Evolutionary conservation across 2,329 filamentous ascomycete species (phyloP).

Genomic region (Tolypocladium cylindrosporum): DNA sequence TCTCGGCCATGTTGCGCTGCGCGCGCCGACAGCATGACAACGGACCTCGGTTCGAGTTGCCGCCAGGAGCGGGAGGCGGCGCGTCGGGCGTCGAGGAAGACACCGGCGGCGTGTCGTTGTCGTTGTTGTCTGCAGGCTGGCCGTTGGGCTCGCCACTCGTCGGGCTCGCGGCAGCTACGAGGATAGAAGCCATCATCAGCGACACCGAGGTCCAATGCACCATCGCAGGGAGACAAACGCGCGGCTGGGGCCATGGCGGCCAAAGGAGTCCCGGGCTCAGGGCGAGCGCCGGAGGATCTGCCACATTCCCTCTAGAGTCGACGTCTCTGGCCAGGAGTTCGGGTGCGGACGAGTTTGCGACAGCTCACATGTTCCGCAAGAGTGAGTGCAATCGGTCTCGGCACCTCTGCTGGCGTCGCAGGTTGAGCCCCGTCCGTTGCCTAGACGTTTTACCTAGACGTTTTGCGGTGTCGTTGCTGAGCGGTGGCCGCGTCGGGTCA

Average conservation of each 20-base stretch:
- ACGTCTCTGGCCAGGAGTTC: background rate
- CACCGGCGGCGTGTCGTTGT: background rate
- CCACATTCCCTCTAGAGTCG: conserved; percentile 6
- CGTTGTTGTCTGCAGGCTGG: background rate
- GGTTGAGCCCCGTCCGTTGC: background rate
- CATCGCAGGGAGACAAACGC: conserved; percentile 12
- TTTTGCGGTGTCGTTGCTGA: background rate
- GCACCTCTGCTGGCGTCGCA: background rate
- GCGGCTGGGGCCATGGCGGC: conserved; percentile 16
- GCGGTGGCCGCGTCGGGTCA: background rate
- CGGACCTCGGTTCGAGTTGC: background rate
- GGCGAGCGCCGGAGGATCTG: background rate
- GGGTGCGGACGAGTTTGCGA: background rate
- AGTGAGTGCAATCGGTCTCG: background rate
- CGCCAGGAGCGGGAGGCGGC: background rate
- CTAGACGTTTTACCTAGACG: background rate
- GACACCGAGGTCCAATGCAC: background rate
- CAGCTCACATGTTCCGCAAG: conserved; percentile 2
- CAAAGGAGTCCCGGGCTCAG: conserved; percentile 6
- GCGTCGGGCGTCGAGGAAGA: background rate
- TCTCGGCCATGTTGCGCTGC: background rate
- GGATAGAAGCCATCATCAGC: conserved; percentile 7
- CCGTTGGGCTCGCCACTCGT: background rate
- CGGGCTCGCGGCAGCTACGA: conserved; percentile 9
- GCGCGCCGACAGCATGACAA: background rate